Evolutionary conservation across 176 grass and related monocot species (phyloP).

Genomic region (Oryza glumipatula): DNA sequence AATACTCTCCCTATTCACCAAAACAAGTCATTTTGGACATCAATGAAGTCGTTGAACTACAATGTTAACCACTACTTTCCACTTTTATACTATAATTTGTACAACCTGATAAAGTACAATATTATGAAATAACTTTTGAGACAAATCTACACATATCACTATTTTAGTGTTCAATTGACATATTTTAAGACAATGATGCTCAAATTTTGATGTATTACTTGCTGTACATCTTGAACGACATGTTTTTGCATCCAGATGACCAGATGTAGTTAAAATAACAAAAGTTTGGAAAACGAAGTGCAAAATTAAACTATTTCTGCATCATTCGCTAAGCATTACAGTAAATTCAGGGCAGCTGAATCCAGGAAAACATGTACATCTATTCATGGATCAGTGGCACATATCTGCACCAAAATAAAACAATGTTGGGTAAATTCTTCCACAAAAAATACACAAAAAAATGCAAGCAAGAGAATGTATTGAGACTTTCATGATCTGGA

Average conservation of each 20-base stretch:
- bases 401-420: neutral
- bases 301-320: constrained; percentile 8
- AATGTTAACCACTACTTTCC: neutral
- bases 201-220: neutral
- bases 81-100: neutral
- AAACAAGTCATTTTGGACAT: no score
- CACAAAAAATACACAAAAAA: neutral
- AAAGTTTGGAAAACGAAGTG: neutral
- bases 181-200: neutral
- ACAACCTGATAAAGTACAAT: neutral
- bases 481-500: neutral
- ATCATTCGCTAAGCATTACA: neutral
- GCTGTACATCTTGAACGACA: neutral
- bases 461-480: neutral
- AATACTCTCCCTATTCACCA: no score
- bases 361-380: neutral
- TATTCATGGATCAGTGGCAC: neutral
- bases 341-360: neutral
- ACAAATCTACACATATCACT: neutral
- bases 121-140: neutral
- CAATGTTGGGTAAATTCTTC: neutral
- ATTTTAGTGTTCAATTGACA: neutral
- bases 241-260: no score
- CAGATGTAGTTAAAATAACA: neutral
- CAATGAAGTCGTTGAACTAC: no score